phyloP scores from a whole-genome alignment of 805 yeast species.

The Cyberlindnera amylophila region DNA sequence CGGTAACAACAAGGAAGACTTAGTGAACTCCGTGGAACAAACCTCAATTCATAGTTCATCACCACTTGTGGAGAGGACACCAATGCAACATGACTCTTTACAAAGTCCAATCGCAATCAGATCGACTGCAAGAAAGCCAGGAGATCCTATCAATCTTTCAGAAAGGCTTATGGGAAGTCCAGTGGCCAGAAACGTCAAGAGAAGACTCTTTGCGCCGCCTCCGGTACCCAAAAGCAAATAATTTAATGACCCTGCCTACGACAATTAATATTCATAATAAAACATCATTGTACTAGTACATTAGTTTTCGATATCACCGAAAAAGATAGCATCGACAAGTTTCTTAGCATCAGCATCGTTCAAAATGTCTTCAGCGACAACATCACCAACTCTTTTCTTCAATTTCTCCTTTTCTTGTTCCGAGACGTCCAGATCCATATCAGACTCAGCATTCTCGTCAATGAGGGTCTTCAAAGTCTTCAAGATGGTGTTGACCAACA shows the following conservation, averaged over 20 bases:
- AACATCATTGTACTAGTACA: not conserved
- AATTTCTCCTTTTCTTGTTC: constrained; percentile 41
- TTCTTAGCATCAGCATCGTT: constrained; percentile 44
- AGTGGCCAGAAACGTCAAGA: constrained; percentile 23
- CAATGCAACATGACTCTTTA: constrained; percentile 12
- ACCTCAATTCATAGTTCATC: constrained; percentile 12
- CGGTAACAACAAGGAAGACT: not conserved
- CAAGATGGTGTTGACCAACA: constrained; percentile 47
- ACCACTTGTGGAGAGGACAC: constrained; percentile 11
- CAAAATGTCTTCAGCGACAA: constrained; percentile 47
- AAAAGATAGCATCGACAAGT: constrained; percentile 62
- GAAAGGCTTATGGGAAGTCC: constrained; percentile 29
- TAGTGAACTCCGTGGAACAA: constrained; percentile 7
- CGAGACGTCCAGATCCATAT: constrained; percentile 35
- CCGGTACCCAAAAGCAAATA: not conserved
- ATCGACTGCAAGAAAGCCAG: constrained; percentile 18
- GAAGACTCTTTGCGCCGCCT: constrained; percentile 35
- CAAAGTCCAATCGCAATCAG: constrained; percentile 23
- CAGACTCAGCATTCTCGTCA: constrained; percentile 27
- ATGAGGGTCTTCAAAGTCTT: constrained; percentile 49
- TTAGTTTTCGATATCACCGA: constrained; percentile 48
- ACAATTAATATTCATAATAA: no score
- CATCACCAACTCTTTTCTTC: constrained; percentile 55
- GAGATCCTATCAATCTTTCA: constrained; percentile 19
- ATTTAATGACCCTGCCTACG: not conserved